A percentile compares a stretch with the other conserved stretches of the same genome.
Evolutionary conservation across 352 stramenopile species (phyloP).

Genomic region (Plasmopara muralis): DNA sequence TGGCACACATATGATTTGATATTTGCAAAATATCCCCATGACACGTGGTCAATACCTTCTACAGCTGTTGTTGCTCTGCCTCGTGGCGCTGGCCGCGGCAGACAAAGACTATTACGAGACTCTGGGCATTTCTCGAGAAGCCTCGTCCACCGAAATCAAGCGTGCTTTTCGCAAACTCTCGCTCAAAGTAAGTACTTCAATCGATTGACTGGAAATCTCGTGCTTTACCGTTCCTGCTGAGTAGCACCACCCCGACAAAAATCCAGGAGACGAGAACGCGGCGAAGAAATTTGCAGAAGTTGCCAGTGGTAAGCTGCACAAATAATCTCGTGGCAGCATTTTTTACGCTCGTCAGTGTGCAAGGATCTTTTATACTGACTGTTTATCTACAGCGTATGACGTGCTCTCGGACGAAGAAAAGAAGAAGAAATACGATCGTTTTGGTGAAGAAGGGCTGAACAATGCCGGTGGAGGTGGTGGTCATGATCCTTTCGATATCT

Average conservation of each 20-base stretch:
- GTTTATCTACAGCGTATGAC: constrained; percentile 66
- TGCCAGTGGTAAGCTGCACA: constrained; percentile 38
- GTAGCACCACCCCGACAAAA: constrained; percentile 87
- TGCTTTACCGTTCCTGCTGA: not conserved
- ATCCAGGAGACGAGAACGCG: constrained; percentile 77
- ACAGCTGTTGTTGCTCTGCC: constrained; percentile 25
- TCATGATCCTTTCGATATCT: constrained; percentile 75
- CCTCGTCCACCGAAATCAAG: constrained; percentile 69
- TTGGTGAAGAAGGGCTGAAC: constrained; percentile 83
- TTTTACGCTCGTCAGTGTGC: not conserved
- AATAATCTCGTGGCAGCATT: not conserved
- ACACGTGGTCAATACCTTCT: constrained; percentile 18
- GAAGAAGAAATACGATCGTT: constrained; percentile 87
- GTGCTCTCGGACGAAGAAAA: constrained; percentile 89
- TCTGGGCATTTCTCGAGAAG: constrained; percentile 54
- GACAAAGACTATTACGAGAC: constrained; percentile 70
- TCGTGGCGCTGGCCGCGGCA: constrained; percentile 23
- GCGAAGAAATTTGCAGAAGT: constrained; percentile 86
- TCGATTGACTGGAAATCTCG: not conserved
- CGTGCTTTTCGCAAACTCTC: constrained; percentile 84
- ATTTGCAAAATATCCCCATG: constrained; percentile 12
- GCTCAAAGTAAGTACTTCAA: constrained; percentile 50
- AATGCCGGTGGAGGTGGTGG: constrained; percentile 39
- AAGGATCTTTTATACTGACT: not conserved
- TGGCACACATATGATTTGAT: not conserved